Evolutionary conservation across 345 rosid species (phyloP).

Genomic region (Ailanthus altissimus): DNA sequence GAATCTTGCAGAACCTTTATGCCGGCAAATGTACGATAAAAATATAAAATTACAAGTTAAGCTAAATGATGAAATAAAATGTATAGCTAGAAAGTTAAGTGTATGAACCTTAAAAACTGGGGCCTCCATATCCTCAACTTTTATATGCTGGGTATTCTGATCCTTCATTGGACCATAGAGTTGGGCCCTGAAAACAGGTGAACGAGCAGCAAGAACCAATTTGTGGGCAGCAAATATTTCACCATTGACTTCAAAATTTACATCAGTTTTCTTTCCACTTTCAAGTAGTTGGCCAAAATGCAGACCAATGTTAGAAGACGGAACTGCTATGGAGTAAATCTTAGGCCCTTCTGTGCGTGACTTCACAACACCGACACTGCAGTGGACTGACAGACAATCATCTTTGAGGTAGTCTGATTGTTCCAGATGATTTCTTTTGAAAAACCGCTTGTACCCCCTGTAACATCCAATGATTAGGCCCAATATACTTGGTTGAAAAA

Average conservation of each 20-base stretch:
- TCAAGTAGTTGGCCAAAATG: constrained; percentile 49
- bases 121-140: constrained; percentile 55
- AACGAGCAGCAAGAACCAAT: constrained; percentile 57
- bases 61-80: background rate
- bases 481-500: background rate
- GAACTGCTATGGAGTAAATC: constrained; percentile 45
- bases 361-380: constrained; percentile 64
- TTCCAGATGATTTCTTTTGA: constrained; percentile 49
- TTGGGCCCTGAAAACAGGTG: constrained; percentile 63
- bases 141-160: constrained; percentile 46
- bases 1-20: background rate
- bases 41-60: background rate
- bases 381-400: constrained; percentile 51
- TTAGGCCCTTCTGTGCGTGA: constrained; percentile 60
- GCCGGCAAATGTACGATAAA: background rate
- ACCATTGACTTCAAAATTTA: constrained; percentile 55
- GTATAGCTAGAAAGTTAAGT: background rate
- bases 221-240: constrained; percentile 56
- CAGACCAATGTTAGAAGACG: constrained; percentile 46
- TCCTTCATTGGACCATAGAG: constrained; percentile 67
- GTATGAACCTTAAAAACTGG: constrained; percentile 52
- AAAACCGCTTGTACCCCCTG: constrained; percentile 74
- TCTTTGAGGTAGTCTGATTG: constrained; percentile 55
- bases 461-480: constrained; percentile 28
- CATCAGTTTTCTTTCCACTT: constrained; percentile 52